Percentiles rank a stretch among this genome's conserved stretches.
Conservation (phyloP, 169 alveolate species). For the Plasmodium ovale region DNA sequence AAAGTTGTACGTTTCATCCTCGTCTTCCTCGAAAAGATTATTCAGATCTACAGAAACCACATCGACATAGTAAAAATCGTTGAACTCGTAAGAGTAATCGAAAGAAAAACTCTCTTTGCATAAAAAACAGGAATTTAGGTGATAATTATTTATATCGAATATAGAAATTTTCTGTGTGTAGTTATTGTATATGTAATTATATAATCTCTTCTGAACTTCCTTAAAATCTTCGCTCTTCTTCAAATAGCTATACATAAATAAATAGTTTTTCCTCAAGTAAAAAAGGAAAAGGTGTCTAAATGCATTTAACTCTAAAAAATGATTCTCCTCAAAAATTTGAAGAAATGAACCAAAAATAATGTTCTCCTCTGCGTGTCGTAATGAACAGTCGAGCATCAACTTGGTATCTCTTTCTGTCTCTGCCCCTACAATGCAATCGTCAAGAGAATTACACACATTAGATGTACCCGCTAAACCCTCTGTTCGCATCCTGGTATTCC, state of each 20-base stretch:
- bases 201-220: constrained; percentile 23
- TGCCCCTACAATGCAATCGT: neutral
- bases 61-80: constrained; percentile 63
- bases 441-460: neutral
- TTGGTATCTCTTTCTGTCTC: neutral
- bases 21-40: constrained; percentile 17
- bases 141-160: constrained; percentile 47
- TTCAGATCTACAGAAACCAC: constrained; percentile 55
- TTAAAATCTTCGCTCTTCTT: constrained; percentile 11
- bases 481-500: neutral
- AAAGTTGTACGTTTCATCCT: neutral
- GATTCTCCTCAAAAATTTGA: constrained; percentile 20
- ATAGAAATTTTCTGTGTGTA: constrained; percentile 32
- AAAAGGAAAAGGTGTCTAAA: constrained; percentile 44
- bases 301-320: constrained; percentile 11
- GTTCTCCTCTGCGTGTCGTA: neutral
- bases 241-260: constrained; percentile 5
- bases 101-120: constrained; percentile 40
- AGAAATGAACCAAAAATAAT: constrained; percentile 27
- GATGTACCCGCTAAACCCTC: neutral
- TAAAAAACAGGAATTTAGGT: constrained; percentile 24
- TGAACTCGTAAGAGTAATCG: constrained; percentile 52
- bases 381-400: neutral
- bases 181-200: constrained; percentile 45
- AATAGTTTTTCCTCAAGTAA: constrained; percentile 45